Evolutionary conservation across 176 grass and related monocot species (phyloP).

Genomic region (Aegilops sharonensis): DNA sequence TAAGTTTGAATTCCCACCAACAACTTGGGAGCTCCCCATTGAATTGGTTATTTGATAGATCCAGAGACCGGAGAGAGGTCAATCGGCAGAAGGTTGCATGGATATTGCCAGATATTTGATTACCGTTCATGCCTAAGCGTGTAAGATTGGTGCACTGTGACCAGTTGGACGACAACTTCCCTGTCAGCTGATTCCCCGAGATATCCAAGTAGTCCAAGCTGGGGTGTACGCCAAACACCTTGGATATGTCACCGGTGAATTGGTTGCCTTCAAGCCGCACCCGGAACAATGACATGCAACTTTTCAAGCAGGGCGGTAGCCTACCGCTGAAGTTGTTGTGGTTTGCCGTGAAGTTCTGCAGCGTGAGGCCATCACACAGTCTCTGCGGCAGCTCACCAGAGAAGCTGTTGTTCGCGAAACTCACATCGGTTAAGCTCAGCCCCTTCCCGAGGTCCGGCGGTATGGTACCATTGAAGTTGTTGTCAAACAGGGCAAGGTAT

Average conservation of each 20-base stretch:
- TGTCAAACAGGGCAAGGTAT: constrained; percentile 43
- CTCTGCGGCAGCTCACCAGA: constrained; percentile 43
- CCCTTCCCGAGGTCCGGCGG: constrained; percentile 54
- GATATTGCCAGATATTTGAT: constrained; percentile 54
- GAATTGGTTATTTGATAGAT: background rate
- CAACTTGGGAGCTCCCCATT: background rate
- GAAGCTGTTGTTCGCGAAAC: constrained; percentile 60
- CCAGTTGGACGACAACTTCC: constrained; percentile 29
- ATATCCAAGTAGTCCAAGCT: constrained; percentile 53
- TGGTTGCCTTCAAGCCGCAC: constrained; percentile 57
- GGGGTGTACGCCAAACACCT: constrained; percentile 62
- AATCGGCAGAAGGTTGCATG: constrained; percentile 10
- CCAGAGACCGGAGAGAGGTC: background rate
- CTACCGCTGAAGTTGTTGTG: constrained; percentile 52
- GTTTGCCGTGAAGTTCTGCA: constrained; percentile 41
- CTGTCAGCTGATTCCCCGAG: background rate
- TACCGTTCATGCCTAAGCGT: constrained; percentile 42
- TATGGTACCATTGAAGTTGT: constrained; percentile 49
- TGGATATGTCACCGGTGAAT: constrained; percentile 67
- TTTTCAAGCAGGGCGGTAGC: constrained; percentile 62
- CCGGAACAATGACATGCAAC: constrained; percentile 27
- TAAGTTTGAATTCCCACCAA: background rate
- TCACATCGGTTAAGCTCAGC: background rate
- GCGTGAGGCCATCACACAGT: constrained; percentile 33
- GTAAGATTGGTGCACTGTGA: constrained; percentile 46